Percentiles rank a stretch among this genome's conserved stretches.
These are phyloP conservation scores for Yamadazyma nakazawae DNA, from an alignment of 805 yeast species.

Conservation along the genomic window DNA sequence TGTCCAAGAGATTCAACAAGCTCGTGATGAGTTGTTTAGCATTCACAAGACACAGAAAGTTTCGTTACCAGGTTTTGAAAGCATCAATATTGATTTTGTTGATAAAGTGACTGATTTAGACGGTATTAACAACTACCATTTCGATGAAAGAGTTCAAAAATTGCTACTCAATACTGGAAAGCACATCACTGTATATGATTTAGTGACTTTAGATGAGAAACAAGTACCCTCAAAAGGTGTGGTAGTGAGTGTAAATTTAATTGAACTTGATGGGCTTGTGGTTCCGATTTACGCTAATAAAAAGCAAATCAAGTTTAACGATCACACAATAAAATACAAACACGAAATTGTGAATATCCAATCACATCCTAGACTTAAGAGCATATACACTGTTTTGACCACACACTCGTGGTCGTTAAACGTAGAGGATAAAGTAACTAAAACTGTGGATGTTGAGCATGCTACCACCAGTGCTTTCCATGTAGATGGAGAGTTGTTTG, in stretches of 20 bases:
- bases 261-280: conserved; percentile 9
- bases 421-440: conserved; percentile 9
- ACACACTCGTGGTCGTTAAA: conserved; percentile 20
- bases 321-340: conserved; percentile 5
- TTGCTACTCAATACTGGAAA: conserved; percentile 11
- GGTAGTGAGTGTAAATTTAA: conserved; percentile 14
- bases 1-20: conserved; percentile 18
- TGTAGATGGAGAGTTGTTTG: conserved; percentile 48
- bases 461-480: conserved; percentile 33
- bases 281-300: conserved; percentile 21
- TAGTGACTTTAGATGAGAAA: conserved; percentile 7
- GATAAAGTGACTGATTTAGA: conserved; percentile 1
- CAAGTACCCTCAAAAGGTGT: conserved; percentile 16
- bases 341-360: conserved; percentile 19
- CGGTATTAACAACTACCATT: conserved; percentile 4
- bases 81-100: not conserved
- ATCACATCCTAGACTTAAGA: conserved; percentile 31
- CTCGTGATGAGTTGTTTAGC: conserved; percentile 32
- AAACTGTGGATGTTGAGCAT: not conserved
- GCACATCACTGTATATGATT: conserved; percentile 6
- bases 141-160: conserved; percentile 9
- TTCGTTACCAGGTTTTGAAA: not conserved
- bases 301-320: conserved; percentile 14
- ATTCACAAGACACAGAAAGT: conserved; percentile 35
- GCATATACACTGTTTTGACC: conserved; percentile 27